Evolutionary conservation across 441 rosid species (phyloP).

Genomic region (Geranium incanum): DNA sequence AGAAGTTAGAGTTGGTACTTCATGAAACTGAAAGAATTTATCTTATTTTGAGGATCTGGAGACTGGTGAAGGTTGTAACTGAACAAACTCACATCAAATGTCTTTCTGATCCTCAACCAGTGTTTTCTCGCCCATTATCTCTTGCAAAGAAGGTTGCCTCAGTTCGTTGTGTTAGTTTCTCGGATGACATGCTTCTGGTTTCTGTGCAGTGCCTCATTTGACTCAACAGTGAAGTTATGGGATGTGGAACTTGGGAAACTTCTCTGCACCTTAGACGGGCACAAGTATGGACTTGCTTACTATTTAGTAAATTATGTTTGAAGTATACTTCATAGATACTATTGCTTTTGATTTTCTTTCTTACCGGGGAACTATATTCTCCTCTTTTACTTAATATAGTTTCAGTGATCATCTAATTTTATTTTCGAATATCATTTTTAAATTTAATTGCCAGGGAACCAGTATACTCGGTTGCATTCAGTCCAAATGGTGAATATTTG

Average conservation of each 20-base stretch:
- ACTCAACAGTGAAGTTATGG: constrained; percentile 94
- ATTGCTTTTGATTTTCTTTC: neutral
- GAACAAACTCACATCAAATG: neutral
- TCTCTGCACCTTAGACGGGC: constrained; percentile 79
- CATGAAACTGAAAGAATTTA: neutral
- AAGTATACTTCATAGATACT: neutral
- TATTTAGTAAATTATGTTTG: neutral
- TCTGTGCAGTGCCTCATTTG: constrained; percentile 80
- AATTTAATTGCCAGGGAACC: constrained; percentile 55
- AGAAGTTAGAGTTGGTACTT: neutral
- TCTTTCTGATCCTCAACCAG: neutral
- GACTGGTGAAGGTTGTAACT: neutral
- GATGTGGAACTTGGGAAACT: constrained; percentile 88
- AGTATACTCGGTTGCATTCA: constrained; percentile 93
- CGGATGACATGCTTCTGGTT: constrained; percentile 2
- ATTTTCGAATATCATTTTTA: neutral
- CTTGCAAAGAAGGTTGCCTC: neutral
- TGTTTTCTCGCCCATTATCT: neutral
- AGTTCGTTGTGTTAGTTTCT: neutral
- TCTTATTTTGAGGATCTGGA: neutral
- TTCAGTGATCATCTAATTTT: constrained; percentile 7
- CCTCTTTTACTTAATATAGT: neutral
- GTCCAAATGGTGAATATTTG: constrained; percentile 91
- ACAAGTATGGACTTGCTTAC: constrained; percentile 46
- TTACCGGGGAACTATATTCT: neutral